Percentiles rank a stretch among this genome's conserved stretches.
Evolutionary conservation across 345 rosid species (phyloP).

Genomic region (Physaria fendleri): DNA sequence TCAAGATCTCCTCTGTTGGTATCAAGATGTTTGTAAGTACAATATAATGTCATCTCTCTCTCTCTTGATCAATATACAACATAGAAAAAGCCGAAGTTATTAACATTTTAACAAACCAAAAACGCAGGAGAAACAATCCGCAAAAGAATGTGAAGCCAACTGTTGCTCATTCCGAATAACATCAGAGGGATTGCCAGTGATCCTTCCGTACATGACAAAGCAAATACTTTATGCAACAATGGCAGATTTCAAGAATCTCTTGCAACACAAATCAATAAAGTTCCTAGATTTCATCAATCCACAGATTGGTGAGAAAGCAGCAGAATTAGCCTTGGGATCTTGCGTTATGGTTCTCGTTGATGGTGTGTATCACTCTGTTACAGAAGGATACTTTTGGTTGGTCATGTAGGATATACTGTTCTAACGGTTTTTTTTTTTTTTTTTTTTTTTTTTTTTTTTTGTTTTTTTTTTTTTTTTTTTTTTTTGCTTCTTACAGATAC

Average conservation of each 20-base stretch:
- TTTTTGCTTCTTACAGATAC: conserved; percentile 32
- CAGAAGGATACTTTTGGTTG: background rate
- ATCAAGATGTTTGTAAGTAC: conserved; percentile 93
- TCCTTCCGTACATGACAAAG: conserved; percentile 80
- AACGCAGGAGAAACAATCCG: conserved; percentile 78
- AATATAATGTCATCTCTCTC: background rate
- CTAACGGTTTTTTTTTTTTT: too few species aligned
- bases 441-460: too few species aligned
- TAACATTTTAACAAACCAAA: background rate
- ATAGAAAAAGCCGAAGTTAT: background rate
- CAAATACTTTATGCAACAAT: conserved; percentile 63
- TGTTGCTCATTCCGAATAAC: conserved; percentile 88
- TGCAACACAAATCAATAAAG: conserved; percentile 74
- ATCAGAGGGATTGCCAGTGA: conserved; percentile 82
- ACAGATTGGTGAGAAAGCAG: conserved; percentile 62
- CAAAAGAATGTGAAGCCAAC: conserved; percentile 62
- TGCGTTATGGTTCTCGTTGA: conserved; percentile 59
- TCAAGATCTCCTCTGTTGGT: conserved; percentile 88
- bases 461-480: too few species aligned
- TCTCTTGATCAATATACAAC: background rate
- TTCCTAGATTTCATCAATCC: conserved; percentile 56
- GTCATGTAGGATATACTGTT: background rate
- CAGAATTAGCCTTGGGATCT: conserved; percentile 71
- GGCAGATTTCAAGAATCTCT: conserved; percentile 73
- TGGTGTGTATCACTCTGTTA: conserved; percentile 37